Evolutionary conservation across 75 land plant genomes (phyloP).

Genomic region (Picea glauca): DNA sequence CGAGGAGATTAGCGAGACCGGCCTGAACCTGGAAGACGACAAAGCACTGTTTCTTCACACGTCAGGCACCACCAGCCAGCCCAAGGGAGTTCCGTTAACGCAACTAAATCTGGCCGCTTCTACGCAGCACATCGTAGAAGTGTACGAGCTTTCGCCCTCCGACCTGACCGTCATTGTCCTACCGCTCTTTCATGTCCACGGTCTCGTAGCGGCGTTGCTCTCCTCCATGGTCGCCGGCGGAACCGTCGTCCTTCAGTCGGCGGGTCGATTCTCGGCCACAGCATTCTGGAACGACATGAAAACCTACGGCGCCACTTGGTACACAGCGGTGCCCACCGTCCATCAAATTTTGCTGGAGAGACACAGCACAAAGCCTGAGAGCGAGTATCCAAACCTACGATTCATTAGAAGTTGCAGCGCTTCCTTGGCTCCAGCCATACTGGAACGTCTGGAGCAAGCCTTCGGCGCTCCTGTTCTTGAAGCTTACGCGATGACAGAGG

Average conservation of each 20-base stretch:
- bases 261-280: conserved; percentile 67
- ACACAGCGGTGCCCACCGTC: conserved; percentile 95
- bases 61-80: conserved; percentile 95
- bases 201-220: conserved; percentile 68
- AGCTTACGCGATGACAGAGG: conserved; percentile 98
- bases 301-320: conserved; percentile 79
- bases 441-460: conserved; percentile 63
- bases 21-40: conserved; percentile 51
- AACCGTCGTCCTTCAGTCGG: conserved; percentile 72
- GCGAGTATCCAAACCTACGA: conserved; percentile 74
- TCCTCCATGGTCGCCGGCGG: conserved; percentile 66
- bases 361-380: conserved; percentile 51
- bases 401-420: conserved; percentile 89
- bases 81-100: conserved; percentile 91
- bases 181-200: conserved; percentile 96
- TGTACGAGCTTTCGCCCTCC: conserved; percentile 57
- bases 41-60: conserved; percentile 94
- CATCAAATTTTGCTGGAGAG: conserved; percentile 88
- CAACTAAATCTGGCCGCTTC: conserved; percentile 83
- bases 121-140: conserved; percentile 54
- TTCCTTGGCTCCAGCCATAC: conserved; percentile 66
- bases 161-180: conserved; percentile 81
- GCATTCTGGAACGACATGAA: no score
- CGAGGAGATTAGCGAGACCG: not conserved
- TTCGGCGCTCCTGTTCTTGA: conserved; percentile 89